phyloP scores from a whole-genome alignment of 2,329 filamentous ascomycete genomes.

The Aspergillus tamarii region DNA sequence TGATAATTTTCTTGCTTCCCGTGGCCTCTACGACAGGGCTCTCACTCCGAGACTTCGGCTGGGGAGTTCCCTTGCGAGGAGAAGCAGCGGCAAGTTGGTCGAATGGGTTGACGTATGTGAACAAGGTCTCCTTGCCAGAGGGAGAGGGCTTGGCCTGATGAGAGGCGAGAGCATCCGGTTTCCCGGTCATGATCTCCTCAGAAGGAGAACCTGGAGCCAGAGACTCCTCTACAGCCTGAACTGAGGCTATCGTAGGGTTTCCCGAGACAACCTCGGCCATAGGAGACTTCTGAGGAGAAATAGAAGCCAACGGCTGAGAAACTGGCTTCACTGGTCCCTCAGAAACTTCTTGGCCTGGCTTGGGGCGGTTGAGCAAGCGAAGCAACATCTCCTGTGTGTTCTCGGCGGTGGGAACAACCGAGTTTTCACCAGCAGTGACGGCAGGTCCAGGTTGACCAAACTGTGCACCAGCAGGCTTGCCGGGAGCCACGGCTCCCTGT shows the following conservation, averaged over 20 bases:
- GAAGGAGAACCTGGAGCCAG: slow-evolving; percentile 14
- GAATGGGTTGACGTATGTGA: slow-evolving; percentile 74
- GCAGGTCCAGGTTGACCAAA: slow-evolving; percentile 26
- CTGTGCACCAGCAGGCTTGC: slow-evolving; percentile 18
- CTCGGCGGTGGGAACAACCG: slow-evolving; percentile 50
- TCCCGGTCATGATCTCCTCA: slow-evolving; percentile 25
- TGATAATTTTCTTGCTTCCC: slow-evolving; percentile 27
- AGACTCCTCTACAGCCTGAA: slow-evolving; percentile 20
- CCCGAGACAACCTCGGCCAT: slow-evolving; percentile 24
- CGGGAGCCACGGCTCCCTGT: slow-evolving; percentile 36
- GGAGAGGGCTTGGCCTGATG: slow-evolving; percentile 33
- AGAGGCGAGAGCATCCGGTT: slow-evolving; percentile 43
- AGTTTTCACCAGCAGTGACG: slow-evolving; percentile 19
- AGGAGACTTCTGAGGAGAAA: slow-evolving; percentile 37
- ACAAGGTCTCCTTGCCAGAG: slow-evolving; percentile 52
- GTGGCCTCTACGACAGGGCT: slow-evolving; percentile 41
- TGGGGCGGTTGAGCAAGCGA: slow-evolving; percentile 79
- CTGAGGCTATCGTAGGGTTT: slow-evolving; percentile 11
- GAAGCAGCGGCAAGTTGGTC: slow-evolving; percentile 70
- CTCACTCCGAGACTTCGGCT: slow-evolving; percentile 45
- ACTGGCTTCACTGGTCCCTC: slow-evolving; percentile 27
- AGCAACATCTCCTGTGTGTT: slow-evolving; percentile 86
- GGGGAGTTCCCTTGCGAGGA: slow-evolving; percentile 62
- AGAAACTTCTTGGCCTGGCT: slow-evolving; percentile 30
- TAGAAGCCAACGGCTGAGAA: slow-evolving; percentile 46